phyloP scores from a whole-genome alignment of 2,329 filamentous ascomycete species.

The Amauroascus niger region DNA sequence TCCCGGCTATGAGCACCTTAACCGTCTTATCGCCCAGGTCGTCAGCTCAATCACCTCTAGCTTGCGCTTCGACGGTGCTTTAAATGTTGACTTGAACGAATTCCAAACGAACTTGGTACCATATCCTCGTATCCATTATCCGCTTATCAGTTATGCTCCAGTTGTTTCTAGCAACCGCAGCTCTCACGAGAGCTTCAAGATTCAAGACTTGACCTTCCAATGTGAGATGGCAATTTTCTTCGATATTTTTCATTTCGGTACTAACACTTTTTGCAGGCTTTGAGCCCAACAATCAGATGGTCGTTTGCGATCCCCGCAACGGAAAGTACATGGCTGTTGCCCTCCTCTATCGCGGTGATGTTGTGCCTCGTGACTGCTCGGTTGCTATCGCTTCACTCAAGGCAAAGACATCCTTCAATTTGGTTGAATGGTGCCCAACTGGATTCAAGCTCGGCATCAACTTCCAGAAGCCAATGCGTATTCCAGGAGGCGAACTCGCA shows the following conservation, averaged over 20 bases:
- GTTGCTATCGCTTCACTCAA: conserved; percentile 88
- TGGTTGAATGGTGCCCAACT: conserved; percentile 99
- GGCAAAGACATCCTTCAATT: conserved; percentile 98
- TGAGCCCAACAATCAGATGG: conserved; percentile 99
- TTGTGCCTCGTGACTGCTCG: conserved; percentile 93
- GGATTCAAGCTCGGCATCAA: conserved; percentile 99
- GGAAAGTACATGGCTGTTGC: conserved; percentile 99
- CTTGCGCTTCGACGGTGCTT: conserved; percentile 94
- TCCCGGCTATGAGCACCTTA: conserved; percentile 97
- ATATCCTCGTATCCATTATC: conserved; percentile 98
- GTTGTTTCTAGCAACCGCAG: conserved; percentile 93
- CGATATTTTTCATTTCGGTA: neutral
- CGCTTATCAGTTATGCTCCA: conserved; percentile 89
- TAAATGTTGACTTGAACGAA: conserved; percentile 99
- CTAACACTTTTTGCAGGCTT: conserved; percentile 80
- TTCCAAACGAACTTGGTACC: conserved; percentile 99
- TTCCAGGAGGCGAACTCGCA: conserved; percentile 92
- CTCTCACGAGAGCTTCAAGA: conserved; percentile 89
- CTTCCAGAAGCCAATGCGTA: conserved; percentile 94
- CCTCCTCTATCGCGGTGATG: conserved; percentile 94
- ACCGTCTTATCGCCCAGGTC: conserved; percentile 96
- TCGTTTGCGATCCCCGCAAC: conserved; percentile 96
- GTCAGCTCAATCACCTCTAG: conserved; percentile 98
- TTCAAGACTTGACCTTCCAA: conserved; percentile 60
- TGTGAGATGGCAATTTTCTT: conserved; percentile 34